Percentiles rank a stretch among this genome's conserved stretches.
These are phyloP conservation scores for Paramecium sexaurelia DNA, from an alignment of 73 alveolate genomes.

Conservation along the genomic window DNA sequence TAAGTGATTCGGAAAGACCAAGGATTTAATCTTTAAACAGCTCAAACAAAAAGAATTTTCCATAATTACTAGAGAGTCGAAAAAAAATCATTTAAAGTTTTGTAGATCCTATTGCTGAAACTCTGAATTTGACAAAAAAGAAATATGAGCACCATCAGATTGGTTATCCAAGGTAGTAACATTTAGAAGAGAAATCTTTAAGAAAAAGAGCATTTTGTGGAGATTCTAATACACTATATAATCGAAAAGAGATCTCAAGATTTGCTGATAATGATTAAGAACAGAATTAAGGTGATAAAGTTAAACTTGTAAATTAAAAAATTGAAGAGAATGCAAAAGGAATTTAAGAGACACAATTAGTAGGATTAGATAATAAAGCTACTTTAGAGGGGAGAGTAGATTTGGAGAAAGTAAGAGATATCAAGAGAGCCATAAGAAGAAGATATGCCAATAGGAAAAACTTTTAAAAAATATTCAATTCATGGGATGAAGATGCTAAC, in stretches of 20 bases:
- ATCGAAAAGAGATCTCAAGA: not conserved
- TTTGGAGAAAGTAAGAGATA: slow-evolving; percentile 88
- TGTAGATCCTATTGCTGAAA: not conserved
- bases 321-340: slow-evolving; percentile 76
- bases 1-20: not conserved
- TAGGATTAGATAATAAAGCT: slow-evolving; percentile 76
- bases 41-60: not conserved
- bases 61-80: not conserved
- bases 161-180: slow-evolving; percentile 48
- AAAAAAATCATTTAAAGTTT: not conserved
- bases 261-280: not conserved
- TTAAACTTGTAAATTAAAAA: slow-evolving; percentile 47
- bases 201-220: slow-evolving; percentile 66
- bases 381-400: slow-evolving; percentile 94
- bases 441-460: slow-evolving; percentile 92
- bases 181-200: slow-evolving; percentile 55
- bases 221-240: slow-evolving; percentile 54
- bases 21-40: not conserved
- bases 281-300: not conserved
- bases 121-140: not conserved
- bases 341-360: slow-evolving; percentile 88
- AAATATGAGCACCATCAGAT: not conserved
- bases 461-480: slow-evolving; percentile 84
- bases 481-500: slow-evolving; percentile 89
- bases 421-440: slow-evolving; percentile 90